These are phyloP conservation scores for Pythium folliculosum DNA, from an alignment of 352 stramenopile species.

Conservation along the genomic window DNA sequence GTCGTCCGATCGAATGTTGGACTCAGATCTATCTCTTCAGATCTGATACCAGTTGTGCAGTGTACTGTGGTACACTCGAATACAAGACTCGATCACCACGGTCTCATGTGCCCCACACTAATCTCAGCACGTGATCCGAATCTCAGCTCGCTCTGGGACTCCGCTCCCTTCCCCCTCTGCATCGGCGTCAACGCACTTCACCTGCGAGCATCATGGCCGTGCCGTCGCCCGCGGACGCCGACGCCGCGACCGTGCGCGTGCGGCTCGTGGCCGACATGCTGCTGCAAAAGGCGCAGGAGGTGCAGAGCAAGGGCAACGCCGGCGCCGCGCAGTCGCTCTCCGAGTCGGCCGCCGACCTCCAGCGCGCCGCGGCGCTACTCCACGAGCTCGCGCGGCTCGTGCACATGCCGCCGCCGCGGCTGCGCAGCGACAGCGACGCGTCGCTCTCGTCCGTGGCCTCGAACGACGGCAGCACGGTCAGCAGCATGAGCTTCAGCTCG, in stretches of 20 bases:
- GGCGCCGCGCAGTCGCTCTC: slow-evolving; percentile 44
- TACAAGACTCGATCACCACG: neutral
- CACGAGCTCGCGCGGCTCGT: slow-evolving; percentile 59
- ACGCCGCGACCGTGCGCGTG: slow-evolving; percentile 63
- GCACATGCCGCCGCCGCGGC: slow-evolving; percentile 11
- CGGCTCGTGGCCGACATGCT: slow-evolving; percentile 79
- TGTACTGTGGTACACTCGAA: neutral
- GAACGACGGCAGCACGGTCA: slow-evolving; percentile 7
- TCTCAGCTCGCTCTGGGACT: neutral
- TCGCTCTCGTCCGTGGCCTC: slow-evolving; percentile 8
- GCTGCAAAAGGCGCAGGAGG: slow-evolving; percentile 64
- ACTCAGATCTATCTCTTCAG: no score
- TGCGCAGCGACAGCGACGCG: slow-evolving; percentile 30
- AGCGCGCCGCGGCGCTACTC: slow-evolving; percentile 51
- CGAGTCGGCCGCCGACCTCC: slow-evolving; percentile 57
- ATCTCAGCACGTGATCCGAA: neutral
- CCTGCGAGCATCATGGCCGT: slow-evolving; percentile 10
- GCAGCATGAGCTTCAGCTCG: neutral
- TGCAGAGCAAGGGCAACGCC: slow-evolving; percentile 60
- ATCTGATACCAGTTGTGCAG: no score
- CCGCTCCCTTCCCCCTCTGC: no score
- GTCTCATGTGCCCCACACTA: neutral
- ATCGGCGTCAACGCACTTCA: neutral
- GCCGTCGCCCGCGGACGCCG: slow-evolving; percentile 36
- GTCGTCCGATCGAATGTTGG: neutral